A percentile compares a stretch with the other conserved stretches of the same genome.
phyloP scores from a whole-genome alignment of 495 filamentous ascomycete genomes.

The Parachaetomium inaequale region DNA sequence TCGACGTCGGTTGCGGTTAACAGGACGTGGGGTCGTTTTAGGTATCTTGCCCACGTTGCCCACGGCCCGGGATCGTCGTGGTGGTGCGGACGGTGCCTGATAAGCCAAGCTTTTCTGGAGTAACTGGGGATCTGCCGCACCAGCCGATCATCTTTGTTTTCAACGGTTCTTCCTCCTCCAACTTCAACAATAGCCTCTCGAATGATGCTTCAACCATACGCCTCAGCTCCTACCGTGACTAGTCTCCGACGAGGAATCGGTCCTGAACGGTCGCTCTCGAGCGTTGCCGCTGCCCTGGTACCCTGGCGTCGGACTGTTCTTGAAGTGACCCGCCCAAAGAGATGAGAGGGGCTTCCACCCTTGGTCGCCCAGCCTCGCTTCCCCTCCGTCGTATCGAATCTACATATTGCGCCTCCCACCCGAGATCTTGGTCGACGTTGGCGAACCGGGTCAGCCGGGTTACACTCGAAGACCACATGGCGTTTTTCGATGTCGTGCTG shows the following conservation, averaged over 20 bases:
- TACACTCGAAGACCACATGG: neutral
- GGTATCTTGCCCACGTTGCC: neutral
- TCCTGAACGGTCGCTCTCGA: neutral
- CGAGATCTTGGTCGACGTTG: neutral
- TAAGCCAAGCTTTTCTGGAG: neutral
- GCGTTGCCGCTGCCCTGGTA: no score
- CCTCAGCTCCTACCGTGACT: no score
- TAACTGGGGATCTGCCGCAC: neutral
- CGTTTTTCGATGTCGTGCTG: no score
- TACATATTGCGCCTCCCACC: neutral
- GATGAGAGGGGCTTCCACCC: constrained; percentile 8
- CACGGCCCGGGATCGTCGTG: neutral
- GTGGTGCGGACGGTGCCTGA: neutral
- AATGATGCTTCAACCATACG: no score
- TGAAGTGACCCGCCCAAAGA: neutral
- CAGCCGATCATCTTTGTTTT: neutral
- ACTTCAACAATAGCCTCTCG: no score
- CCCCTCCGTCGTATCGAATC: neutral
- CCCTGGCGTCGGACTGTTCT: neutral
- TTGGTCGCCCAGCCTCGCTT: neutral
- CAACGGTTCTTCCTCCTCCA: neutral
- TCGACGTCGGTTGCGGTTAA: neutral
- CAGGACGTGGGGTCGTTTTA: neutral
- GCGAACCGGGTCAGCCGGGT: neutral
- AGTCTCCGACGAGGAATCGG: no score